A percentile compares a stretch with the other conserved stretches of the same genome.
Conservation (phyloP, 2,329 filamentous ascomycete genomes). For the Trichoderma afroharzianum region DNA sequence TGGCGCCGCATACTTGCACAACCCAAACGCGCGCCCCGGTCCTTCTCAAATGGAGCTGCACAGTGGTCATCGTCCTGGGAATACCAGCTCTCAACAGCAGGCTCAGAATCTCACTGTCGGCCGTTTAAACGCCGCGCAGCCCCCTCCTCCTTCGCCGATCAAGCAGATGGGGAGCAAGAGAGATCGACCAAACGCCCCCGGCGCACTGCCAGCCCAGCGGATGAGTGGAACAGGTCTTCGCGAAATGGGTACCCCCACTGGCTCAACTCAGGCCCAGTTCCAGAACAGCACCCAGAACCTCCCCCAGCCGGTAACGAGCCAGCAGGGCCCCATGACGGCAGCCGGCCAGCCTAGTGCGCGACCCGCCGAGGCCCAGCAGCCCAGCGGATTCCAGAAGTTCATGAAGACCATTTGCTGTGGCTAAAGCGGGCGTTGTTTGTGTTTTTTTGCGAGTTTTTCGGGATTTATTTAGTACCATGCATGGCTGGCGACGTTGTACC, state of each 20-base stretch:
- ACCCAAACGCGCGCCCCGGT: slow-evolving; percentile 73
- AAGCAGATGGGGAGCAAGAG: slow-evolving; percentile 74
- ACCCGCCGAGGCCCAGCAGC: slow-evolving; percentile 62
- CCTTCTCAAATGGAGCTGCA: slow-evolving; percentile 82
- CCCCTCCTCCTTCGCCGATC: slow-evolving; percentile 80
- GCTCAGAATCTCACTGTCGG: slow-evolving; percentile 67
- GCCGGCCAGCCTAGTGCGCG: slow-evolving; percentile 53
- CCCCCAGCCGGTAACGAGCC: slow-evolving; percentile 60
- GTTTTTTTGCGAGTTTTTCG: slow-evolving; percentile 19
- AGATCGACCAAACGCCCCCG: slow-evolving; percentile 73
- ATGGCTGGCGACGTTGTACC: slow-evolving; percentile 13
- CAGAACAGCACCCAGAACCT: slow-evolving; percentile 92
- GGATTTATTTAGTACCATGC: slow-evolving; percentile 24
- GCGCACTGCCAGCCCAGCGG: slow-evolving; percentile 70
- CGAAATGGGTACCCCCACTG: slow-evolving; percentile 79
- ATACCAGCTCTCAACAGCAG: slow-evolving; percentile 61
- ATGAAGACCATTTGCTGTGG: slow-evolving; percentile 92
- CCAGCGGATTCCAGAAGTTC: slow-evolving; percentile 83
- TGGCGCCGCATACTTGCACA: slow-evolving; percentile 59
- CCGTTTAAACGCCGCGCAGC: slow-evolving; percentile 92
- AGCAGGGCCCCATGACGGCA: slow-evolving; percentile 55
- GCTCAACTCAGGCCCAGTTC: slow-evolving; percentile 93
- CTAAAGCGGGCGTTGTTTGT: slow-evolving; percentile 37
- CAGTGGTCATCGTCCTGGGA: slow-evolving; percentile 64
- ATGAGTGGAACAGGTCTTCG: slow-evolving; percentile 68